Evolutionary conservation across 1,139 yeast genomes (phyloP).

Genomic region (Starmera stellimalicola): DNA sequence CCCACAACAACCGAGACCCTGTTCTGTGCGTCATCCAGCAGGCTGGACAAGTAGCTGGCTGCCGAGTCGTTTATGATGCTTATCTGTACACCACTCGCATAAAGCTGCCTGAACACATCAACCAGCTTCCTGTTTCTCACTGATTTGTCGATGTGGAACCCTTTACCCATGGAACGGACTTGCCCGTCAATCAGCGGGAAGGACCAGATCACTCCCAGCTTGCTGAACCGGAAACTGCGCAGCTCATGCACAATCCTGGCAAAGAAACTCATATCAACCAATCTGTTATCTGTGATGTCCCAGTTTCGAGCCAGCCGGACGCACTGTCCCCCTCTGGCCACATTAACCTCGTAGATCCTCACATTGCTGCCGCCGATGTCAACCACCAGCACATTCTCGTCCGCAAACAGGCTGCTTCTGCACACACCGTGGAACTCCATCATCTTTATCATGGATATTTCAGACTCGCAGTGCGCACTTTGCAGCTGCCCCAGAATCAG

Average conservation of each 20-base stretch:
- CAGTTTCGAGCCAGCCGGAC: too few species aligned
- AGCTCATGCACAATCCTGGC: constrained; percentile 14
- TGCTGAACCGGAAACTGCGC: constrained; percentile 2
- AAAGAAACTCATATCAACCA: constrained; percentile 20
- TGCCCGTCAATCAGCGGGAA: constrained; percentile 23
- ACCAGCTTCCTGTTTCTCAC: too few species aligned
- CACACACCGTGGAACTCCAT: constrained; percentile 1
- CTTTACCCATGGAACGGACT: constrained; percentile 26
- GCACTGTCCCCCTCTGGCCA: constrained; percentile 5
- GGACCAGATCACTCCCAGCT: constrained; percentile 25
- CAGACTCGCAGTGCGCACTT: neutral
- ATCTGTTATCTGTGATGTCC: too few species aligned
- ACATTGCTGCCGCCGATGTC: constrained; percentile 20
- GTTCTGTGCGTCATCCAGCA: constrained; percentile 11
- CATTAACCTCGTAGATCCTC: constrained; percentile 7
- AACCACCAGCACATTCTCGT: too few species aligned
- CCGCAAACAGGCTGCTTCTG: too few species aligned
- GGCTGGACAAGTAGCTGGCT: constrained; percentile 21
- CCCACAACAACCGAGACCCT: constrained; percentile 24
- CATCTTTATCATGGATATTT: constrained; percentile 1
- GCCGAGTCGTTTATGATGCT: constrained; percentile 25
- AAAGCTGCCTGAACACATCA: too few species aligned
- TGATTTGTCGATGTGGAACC: too few species aligned
- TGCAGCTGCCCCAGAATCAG: neutral
- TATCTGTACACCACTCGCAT: too few species aligned